phyloP scores from a whole-genome alignment of 2,329 filamentous ascomycete species.

The Sporothrix protearum region DNA sequence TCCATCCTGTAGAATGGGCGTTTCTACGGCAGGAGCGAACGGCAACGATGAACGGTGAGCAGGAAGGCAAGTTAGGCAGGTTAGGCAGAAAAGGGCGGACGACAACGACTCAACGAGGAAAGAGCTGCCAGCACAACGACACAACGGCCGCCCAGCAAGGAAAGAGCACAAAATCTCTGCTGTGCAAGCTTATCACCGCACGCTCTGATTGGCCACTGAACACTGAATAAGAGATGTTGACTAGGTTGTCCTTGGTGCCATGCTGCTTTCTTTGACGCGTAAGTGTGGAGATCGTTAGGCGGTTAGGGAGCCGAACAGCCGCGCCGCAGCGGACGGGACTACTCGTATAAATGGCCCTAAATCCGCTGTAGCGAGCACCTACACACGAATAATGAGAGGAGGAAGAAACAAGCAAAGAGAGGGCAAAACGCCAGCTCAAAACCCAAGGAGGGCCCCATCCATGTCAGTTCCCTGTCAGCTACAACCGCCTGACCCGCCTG shows the following conservation, averaged over 20 bases:
- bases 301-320: neutral
- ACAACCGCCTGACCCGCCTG: neutral
- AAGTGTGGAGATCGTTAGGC: neutral
- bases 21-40: neutral
- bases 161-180: conserved; percentile 9
- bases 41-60: neutral
- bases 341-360: neutral
- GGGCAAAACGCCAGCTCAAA: neutral
- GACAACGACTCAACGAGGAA: neutral
- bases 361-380: neutral
- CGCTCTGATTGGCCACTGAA: conserved; percentile 15
- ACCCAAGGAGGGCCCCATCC: neutral
- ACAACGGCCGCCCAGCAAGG: neutral
- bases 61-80: neutral
- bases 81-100: conserved; percentile 16
- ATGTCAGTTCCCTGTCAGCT: neutral
- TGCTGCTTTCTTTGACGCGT: neutral
- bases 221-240: conserved; percentile 13
- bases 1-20: neutral
- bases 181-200: conserved; percentile 11
- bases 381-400: neutral
- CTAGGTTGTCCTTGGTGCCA: neutral
- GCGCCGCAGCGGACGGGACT: conserved; percentile 3
- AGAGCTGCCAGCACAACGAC: neutral
- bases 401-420: neutral